These are phyloP conservation scores for Catharanthus roseus DNA, from an alignment of 257 asterid genomes.

Conservation along the genomic window DNA sequence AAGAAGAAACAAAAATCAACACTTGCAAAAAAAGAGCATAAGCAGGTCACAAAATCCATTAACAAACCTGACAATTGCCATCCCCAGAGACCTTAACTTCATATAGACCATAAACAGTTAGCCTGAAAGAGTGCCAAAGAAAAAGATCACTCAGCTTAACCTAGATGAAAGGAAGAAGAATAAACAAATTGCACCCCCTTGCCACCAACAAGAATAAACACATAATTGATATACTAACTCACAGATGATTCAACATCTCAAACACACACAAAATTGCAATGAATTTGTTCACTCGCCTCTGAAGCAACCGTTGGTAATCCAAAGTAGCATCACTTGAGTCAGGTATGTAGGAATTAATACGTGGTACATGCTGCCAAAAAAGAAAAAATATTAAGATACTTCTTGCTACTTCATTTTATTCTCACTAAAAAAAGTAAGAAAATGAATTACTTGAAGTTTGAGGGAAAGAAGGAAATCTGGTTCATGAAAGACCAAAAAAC, in stretches of 20 bases:
- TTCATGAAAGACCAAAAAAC: neutral
- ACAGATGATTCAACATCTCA: neutral
- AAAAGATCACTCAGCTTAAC: constrained; percentile 4
- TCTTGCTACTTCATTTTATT: neutral
- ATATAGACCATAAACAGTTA: constrained; percentile 44
- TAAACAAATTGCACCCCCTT: neutral
- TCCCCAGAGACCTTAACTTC: constrained; percentile 66
- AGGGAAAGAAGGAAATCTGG: neutral
- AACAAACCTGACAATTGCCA: constrained; percentile 65
- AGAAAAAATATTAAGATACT: neutral
- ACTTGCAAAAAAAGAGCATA: neutral
- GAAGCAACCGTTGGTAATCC: constrained; percentile 62
- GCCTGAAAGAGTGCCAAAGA: constrained; percentile 32
- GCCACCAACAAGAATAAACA: neutral
- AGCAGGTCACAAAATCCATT: constrained; percentile 7
- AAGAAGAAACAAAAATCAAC: constrained; percentile 19
- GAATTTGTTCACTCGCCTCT: constrained; percentile 30
- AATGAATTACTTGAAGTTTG: neutral
- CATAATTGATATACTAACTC: too few species aligned
- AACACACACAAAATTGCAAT: neutral
- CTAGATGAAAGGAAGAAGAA: neutral
- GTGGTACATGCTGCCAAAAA: constrained; percentile 50
- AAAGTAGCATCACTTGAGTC: constrained; percentile 43
- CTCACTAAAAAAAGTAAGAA: neutral
- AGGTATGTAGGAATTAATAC: constrained; percentile 49